Evolutionary conservation across 805 yeast genomes (phyloP).

Genomic region (Kazachstania africana): DNA sequence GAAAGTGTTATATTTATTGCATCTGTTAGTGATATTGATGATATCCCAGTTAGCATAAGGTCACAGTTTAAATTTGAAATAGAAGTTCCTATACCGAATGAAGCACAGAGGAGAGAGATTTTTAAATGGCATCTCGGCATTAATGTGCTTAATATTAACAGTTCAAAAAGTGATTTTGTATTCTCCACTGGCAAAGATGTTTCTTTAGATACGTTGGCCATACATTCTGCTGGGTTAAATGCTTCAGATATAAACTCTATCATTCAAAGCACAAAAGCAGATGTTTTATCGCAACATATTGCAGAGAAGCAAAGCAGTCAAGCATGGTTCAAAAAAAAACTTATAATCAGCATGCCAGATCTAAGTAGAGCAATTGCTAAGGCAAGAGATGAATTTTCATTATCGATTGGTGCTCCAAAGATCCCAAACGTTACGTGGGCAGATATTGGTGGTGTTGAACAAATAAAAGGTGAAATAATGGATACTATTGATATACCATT

Average conservation of each 20-base stretch:
- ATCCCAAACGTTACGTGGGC: conserved; percentile 95
- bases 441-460: conserved; percentile 90
- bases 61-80: conserved; percentile 68
- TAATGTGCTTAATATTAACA: conserved; percentile 14
- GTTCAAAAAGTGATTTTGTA: background rate
- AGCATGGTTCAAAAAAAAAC: conserved; percentile 17
- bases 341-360: conserved; percentile 42
- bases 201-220: conserved; percentile 44
- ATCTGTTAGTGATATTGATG: conserved; percentile 58
- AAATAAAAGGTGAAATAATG: conserved; percentile 81
- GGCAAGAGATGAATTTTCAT: conserved; percentile 82
- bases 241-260: conserved; percentile 73
- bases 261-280: conserved; percentile 48
- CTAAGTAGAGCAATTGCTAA: conserved; percentile 42
- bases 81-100: conserved; percentile 65
- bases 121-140: conserved; percentile 39
- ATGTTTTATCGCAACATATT: conserved; percentile 30
- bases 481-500: conserved; percentile 95
- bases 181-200: conserved; percentile 24
- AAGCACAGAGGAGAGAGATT: conserved; percentile 55
- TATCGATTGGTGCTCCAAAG: conserved; percentile 91
- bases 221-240: conserved; percentile 87
- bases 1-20: conserved; percentile 42
- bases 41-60: conserved; percentile 52
- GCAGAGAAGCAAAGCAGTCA: conserved; percentile 31